Conservation (phyloP, 768 basidiomycete species). For the Lactifluus subvellereus region DNA sequence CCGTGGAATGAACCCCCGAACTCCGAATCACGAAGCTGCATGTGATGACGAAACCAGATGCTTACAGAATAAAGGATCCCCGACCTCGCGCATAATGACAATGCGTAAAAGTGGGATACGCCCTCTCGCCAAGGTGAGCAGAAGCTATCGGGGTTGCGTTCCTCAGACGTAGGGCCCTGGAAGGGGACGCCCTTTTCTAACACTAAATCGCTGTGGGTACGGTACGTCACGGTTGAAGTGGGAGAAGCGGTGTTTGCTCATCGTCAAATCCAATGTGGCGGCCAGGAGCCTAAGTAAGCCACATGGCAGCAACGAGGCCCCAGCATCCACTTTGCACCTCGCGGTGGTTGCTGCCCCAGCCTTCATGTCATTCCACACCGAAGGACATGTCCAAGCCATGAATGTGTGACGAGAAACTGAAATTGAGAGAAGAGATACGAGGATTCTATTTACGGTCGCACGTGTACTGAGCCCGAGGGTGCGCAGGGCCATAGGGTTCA, state of each 20-base stretch:
- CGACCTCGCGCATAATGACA: slow-evolving; percentile 71
- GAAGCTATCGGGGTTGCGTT: slow-evolving; percentile 56
- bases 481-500: slow-evolving; percentile 51
- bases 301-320: slow-evolving; percentile 73
- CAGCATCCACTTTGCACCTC: slow-evolving; percentile 44
- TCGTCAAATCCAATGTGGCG: no score
- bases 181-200: slow-evolving; percentile 72
- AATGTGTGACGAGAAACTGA: slow-evolving; percentile 81
- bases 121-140: slow-evolving; percentile 54
- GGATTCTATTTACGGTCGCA: slow-evolving; percentile 68
- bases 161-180: slow-evolving; percentile 74
- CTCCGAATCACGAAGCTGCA: neutral
- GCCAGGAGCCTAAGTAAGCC: neutral
- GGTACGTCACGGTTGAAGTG: no score
- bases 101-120: slow-evolving; percentile 70
- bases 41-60: slow-evolving; percentile 36
- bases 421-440: slow-evolving; percentile 84
- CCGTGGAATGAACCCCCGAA: slow-evolving; percentile 18
- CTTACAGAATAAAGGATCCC: slow-evolving; percentile 36
- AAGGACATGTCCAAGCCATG: slow-evolving; percentile 56
- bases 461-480: slow-evolving; percentile 31
- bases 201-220: slow-evolving; percentile 38
- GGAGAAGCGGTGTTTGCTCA: neutral
- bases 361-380: slow-evolving; percentile 70
- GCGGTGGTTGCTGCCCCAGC: slow-evolving; percentile 30